A percentile compares a stretch with the other conserved stretches of the same genome.
Conservation (phyloP, 208 protist species). For the Leishmania aethiopica region DNA sequence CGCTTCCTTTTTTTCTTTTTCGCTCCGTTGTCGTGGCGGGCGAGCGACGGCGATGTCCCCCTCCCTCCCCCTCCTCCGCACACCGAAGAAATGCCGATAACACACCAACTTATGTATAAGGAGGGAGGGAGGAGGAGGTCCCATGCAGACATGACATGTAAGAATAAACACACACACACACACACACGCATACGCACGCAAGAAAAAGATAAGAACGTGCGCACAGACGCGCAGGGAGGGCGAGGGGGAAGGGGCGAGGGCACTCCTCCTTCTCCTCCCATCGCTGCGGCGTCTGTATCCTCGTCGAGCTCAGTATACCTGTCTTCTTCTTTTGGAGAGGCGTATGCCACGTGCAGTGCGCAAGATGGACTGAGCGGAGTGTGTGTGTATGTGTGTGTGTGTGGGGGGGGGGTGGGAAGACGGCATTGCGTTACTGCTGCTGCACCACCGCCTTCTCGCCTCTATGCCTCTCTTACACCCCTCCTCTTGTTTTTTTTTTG, state of each 20-base stretch:
- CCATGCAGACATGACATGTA: not conserved
- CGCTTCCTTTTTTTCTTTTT: not conserved
- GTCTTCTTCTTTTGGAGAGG: not conserved
- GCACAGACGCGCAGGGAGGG: not conserved
- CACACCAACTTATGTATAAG: too few species aligned
- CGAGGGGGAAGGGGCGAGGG: not conserved
- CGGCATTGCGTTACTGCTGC: not conserved
- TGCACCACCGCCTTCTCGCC: not conserved
- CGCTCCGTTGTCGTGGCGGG: too few species aligned
- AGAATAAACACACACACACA: not conserved
- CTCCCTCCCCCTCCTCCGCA: not conserved
- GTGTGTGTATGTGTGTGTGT: too few species aligned
- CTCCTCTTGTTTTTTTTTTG: not conserved
- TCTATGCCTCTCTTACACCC: not conserved
- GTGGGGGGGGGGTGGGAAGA: not conserved
- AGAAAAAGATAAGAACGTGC: not conserved
- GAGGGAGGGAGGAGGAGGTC: too few species aligned
- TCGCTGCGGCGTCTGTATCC: not conserved
- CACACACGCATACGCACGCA: not conserved
- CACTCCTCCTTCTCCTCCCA: not conserved
- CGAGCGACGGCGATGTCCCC: too few species aligned
- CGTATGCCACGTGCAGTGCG: not conserved
- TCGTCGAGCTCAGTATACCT: not conserved
- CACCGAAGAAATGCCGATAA: not conserved
- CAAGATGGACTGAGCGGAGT: not conserved